A percentile compares a stretch with the other conserved stretches of the same genome.
These are phyloP conservation scores for Chrysoporthe austroafricana DNA, from an alignment of 2,329 filamentous ascomycete genomes.

Conservation along the genomic window DNA sequence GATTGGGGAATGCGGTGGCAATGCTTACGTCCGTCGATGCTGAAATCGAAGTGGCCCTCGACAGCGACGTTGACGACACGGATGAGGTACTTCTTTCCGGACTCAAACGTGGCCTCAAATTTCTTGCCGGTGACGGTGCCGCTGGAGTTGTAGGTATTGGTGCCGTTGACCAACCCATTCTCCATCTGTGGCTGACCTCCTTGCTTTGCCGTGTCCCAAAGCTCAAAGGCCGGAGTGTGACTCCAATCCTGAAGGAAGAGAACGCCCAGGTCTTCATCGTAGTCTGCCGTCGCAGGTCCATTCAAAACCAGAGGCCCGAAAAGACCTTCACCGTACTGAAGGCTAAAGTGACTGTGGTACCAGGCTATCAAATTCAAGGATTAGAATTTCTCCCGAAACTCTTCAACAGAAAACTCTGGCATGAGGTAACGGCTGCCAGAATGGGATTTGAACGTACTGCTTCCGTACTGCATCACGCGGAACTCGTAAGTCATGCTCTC, in stretches of 20 bases:
- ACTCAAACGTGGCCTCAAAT: slow-evolving; percentile 38
- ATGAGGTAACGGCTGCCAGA: not conserved
- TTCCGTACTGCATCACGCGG: slow-evolving; percentile 43
- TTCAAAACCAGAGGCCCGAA: slow-evolving; percentile 54
- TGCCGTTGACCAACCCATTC: slow-evolving; percentile 51
- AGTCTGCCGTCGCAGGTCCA: slow-evolving; percentile 42
- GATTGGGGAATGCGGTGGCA: too few relatives aligned
- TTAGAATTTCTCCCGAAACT: not conserved
- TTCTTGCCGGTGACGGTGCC: slow-evolving; percentile 36
- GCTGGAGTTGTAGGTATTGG: slow-evolving; percentile 37
- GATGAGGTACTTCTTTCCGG: slow-evolving; percentile 51
- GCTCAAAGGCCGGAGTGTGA: slow-evolving; percentile 40
- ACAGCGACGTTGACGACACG: slow-evolving; percentile 55
- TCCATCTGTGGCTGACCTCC: slow-evolving; percentile 35
- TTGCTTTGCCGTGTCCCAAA: slow-evolving; percentile 31
- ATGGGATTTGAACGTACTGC: slow-evolving; percentile 30
- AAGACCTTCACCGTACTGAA: slow-evolving; percentile 55
- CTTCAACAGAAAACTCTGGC: slow-evolving; percentile 17
- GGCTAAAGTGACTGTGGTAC: slow-evolving; percentile 54
- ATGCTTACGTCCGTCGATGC: slow-evolving; percentile 41
- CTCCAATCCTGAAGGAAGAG: slow-evolving; percentile 59
- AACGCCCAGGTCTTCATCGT: slow-evolving; percentile 57
- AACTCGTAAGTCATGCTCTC: slow-evolving; percentile 41
- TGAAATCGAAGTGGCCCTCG: slow-evolving; percentile 53
- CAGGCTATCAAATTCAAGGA: slow-evolving; percentile 28